Base-by-base conservation (phyloP, 163 green algal species). In the Coccomyxa subellipsoidea region DNA sequence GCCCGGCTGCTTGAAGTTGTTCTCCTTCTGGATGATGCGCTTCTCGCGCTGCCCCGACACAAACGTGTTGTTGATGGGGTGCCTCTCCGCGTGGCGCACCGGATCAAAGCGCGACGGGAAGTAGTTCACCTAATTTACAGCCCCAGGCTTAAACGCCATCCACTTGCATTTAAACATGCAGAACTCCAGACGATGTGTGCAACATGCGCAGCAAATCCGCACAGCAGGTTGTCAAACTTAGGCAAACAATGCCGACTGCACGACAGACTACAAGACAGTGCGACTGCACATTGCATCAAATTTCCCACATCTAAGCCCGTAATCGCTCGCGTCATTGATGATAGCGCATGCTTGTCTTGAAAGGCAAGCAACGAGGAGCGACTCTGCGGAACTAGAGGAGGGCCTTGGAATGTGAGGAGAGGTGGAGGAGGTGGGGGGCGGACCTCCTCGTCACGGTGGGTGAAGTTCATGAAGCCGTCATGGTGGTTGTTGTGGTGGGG, bases 401-500 rank as follows among this genome's bases (percentile, higher is more conserved):
- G 23, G 23, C 21, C 23, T 27, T 59, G 21, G 47, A 10, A 23
- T 23, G 8, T 54, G 23, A 59, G 3, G 3, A 12, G 23, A 59
- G 0, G 1, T 59, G 21, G 15, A 59, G 23, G 23, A 7, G 0
- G 3, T 2, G 15, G 47, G 4, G 47, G 29, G 32, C 78, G 10
- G 59, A 89, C 87, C 88, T 96, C 92, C 91, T 98, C 95, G 66
- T 94, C 90, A 54, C 95, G 90, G 84, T 96, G 88, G 87, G 95
- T 93, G 88, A 97, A 96, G 89, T 99, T 99, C 95, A 98, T 98
- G 87, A 95, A 89, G 32, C 96, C 95, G 77, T 99, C 96, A 79
- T 99, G 95, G 92, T 99, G 96, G 88, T 99, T 99, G 91, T 99
- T 98, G 90, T 98, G 96, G 85, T 96, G 88, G 10, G 92, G 79